Evolutionary conservation across 116 monocot genomes (phyloP).

Genomic region (Zostera marina): DNA sequence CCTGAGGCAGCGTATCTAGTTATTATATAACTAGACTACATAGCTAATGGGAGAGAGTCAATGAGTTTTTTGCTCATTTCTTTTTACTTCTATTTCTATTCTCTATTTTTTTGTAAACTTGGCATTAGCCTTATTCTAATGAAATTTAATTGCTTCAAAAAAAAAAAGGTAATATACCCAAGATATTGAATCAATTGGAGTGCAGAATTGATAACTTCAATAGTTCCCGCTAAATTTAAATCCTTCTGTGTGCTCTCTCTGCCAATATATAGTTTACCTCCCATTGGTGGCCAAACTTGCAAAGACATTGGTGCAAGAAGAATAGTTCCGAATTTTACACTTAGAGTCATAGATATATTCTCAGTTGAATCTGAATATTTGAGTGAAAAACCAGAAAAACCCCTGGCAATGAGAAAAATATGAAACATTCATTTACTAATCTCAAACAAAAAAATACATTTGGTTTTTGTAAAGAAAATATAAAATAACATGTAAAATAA

Average conservation of each 20-base stretch:
- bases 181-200: constrained; percentile 69
- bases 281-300: constrained; percentile 25
- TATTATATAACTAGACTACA: too few species aligned
- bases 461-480: not conserved
- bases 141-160: too few species aligned
- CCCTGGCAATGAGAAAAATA: constrained; percentile 23
- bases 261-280: constrained; percentile 22
- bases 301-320: constrained; percentile 59
- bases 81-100: too few species aligned
- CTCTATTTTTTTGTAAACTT: too few species aligned
- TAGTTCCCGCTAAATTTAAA: constrained; percentile 35
- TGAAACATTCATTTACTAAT: not conserved
- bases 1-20: too few species aligned
- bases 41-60: too few species aligned
- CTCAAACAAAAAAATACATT: not conserved
- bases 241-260: constrained; percentile 35
- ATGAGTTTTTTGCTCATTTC: too few species aligned
- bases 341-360: constrained; percentile 55
- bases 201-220: constrained; percentile 47
- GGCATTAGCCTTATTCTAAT: too few species aligned
- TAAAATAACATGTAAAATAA: not conserved
- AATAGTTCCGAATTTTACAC: constrained; percentile 46
- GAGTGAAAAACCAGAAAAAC: constrained; percentile 61
- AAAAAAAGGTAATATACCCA: constrained; percentile 40
- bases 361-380: constrained; percentile 49